These are phyloP conservation scores for Digitaria exilis DNA, from an alignment of 202 grass and related monocot genomes.

Conservation along the genomic window DNA sequence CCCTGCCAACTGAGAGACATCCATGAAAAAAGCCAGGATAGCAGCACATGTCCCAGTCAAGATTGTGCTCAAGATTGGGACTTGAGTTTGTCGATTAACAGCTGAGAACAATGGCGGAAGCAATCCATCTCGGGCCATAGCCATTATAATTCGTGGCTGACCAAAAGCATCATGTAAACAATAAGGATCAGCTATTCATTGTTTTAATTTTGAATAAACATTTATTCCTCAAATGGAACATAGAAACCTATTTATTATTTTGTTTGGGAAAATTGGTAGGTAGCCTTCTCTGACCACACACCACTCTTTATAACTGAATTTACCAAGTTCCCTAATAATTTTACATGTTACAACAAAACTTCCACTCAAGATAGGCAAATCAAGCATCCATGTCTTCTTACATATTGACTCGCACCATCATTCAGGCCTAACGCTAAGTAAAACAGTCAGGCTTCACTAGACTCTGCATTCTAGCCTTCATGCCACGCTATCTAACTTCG, in stretches of 20 bases:
- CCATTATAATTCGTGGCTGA: conserved; percentile 94
- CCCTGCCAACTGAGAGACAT: conserved; percentile 82
- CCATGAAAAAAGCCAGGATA: conserved; percentile 84
- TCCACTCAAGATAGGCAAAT: not conserved
- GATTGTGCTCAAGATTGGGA: conserved; percentile 78
- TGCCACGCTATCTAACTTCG: not conserved
- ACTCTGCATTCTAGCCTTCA: not conserved
- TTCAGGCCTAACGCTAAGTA: not conserved
- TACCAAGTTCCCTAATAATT: not conserved
- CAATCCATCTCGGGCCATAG: conserved; percentile 94
- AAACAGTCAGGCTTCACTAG: not conserved
- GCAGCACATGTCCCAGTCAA: conserved; percentile 73
- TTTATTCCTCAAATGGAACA: conserved; percentile 28
- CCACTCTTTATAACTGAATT: conserved; percentile 14
- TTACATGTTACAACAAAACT: not conserved
- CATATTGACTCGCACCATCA: too few species aligned
- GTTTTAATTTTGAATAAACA: conserved; percentile 20
- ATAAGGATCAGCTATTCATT: conserved; percentile 4
- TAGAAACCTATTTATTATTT: conserved; percentile 20
- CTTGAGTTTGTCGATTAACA: conserved; percentile 67
- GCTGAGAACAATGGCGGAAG: conserved; percentile 70
- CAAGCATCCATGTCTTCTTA: not conserved
- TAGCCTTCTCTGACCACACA: not conserved
- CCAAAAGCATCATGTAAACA: conserved; percentile 32
- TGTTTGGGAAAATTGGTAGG: not conserved